Evolutionary conservation across 345 rosid species (phyloP).

Genomic region (Carallia brachiata): DNA sequence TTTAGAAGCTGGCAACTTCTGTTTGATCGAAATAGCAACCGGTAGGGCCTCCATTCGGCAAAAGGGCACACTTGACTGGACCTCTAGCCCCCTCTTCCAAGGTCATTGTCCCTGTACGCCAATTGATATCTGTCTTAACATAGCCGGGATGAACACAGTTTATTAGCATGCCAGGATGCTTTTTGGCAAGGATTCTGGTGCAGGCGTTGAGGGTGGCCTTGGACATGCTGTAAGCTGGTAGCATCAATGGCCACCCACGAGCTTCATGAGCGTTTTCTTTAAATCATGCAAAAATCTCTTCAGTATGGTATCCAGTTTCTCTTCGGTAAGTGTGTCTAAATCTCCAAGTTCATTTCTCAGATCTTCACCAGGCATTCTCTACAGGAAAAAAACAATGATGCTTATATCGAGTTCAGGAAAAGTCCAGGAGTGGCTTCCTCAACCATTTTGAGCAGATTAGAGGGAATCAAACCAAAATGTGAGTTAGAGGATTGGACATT

Average conservation of each 20-base stretch:
- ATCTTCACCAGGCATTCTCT: slow-evolving; percentile 42
- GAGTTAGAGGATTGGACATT: too few relatives aligned
- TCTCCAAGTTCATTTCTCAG: slow-evolving; percentile 39
- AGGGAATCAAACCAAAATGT: too few relatives aligned
- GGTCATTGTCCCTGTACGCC: slow-evolving; percentile 45
- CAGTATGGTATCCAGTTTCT: slow-evolving; percentile 37
- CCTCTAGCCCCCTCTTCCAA: slow-evolving; percentile 46
- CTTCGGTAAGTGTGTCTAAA: slow-evolving; percentile 35
- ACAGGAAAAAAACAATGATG: background rate
- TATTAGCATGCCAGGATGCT: slow-evolving; percentile 41
- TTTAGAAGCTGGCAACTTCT: slow-evolving; percentile 40
- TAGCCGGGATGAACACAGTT: slow-evolving; percentile 59
- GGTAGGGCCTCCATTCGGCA: slow-evolving; percentile 44
- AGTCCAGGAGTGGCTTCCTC: background rate
- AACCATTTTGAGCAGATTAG: background rate
- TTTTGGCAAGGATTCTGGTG: slow-evolving; percentile 51
- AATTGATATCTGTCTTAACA: slow-evolving; percentile 44
- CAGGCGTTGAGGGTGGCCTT: slow-evolving; percentile 52
- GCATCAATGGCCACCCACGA: slow-evolving; percentile 53
- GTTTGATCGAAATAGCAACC: slow-evolving; percentile 52
- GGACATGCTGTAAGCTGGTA: slow-evolving; percentile 54
- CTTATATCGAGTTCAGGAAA: background rate
- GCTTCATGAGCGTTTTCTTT: slow-evolving; percentile 38
- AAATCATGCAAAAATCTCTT: slow-evolving; percentile 38
- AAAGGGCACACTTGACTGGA: slow-evolving; percentile 50